Conservation (phyloP, 2,329 filamentous ascomycete species). For the Cordyceps pruinosa region DNA sequence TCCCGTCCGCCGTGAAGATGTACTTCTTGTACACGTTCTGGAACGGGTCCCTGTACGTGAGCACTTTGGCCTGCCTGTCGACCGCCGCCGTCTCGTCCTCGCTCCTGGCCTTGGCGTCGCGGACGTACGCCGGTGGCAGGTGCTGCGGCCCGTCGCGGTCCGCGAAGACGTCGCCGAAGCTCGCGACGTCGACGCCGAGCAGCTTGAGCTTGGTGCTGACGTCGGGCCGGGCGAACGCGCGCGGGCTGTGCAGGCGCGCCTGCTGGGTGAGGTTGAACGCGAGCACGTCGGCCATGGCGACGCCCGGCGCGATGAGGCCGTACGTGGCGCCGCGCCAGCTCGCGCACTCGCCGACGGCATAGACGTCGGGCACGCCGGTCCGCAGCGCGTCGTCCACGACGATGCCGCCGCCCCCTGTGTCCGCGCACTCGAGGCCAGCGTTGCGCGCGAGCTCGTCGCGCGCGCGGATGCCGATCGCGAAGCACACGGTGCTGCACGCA, state of each 20-base stretch:
- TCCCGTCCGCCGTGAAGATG: conserved; percentile 81
- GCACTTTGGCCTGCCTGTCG: conserved; percentile 60
- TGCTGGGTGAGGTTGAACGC: conserved; percentile 89
- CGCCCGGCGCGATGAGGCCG: conserved; percentile 79
- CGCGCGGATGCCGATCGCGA: conserved; percentile 80
- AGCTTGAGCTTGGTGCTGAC: conserved; percentile 89
- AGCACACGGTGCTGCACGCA: conserved; percentile 75
- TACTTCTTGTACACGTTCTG: conserved; percentile 90
- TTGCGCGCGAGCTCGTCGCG: conserved; percentile 67
- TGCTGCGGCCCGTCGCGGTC: conserved; percentile 75
- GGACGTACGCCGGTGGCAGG: conserved; percentile 51
- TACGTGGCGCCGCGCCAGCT: conserved; percentile 85
- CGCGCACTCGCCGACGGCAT: conserved; percentile 85
- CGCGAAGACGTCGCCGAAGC: conserved; percentile 90
- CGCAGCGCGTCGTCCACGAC: conserved; percentile 60
- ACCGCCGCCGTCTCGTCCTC: conserved; percentile 21
- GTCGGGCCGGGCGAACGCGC: conserved; percentile 73
- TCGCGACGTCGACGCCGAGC: conserved; percentile 83
- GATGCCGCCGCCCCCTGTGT: conserved; percentile 60
- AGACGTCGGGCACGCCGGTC: conserved; percentile 67
- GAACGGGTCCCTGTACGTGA: conserved; percentile 87
- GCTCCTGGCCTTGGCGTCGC: conserved; percentile 15
- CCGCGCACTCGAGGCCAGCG: conserved; percentile 65
- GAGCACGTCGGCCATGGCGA: conserved; percentile 89
- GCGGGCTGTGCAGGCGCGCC: conserved; percentile 61